Evolutionary conservation across 768 basidiomycete genomes (phyloP), one percentile per base, ranked within the genome.

Genomic region (Rhodotorula kratochvilovae): DNA sequence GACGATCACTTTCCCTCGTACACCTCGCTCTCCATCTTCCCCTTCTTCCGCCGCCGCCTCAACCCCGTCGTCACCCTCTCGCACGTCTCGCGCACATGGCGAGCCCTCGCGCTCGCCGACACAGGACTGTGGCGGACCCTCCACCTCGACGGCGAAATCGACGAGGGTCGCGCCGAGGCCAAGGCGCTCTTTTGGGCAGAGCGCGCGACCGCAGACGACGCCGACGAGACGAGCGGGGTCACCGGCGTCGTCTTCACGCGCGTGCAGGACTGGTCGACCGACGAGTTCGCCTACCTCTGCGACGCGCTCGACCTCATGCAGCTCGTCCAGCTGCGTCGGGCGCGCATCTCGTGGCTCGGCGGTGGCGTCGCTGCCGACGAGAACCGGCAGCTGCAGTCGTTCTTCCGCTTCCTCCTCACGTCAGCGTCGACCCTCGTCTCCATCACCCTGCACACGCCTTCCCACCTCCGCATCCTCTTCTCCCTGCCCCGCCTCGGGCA

Each of bases 401-500:
- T 48, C 53, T 48, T 70, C 59, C 29, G 21, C 19, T 43, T 66
- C 36, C 63, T 70, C 45, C 27, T 46, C 45, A 7, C 42, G 31
- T 59, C 68, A 12, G 31, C 59, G 1, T 2, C 43, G 5, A 55
- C 60, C 11, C 59, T 70, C 58, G 3, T 23, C 10, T 61, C 69
- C 5, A 42, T 70, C 45, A 57, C 53, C 5, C 45, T 70, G 33
- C 36, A 56, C 54, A 66, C 69, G 25, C 36, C 55, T 10, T 19
- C 59, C 0, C 63, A 66, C 36, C 59, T 70, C 5, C 63, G 59
- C 5, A 39, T 70, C 46, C 51, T 53, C 29, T 66, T 70, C 59
- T 42, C 33, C 29, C 59, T 70, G 19, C 59, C 58, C 0, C 58
- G 60, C 7, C 27, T 70, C 45, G 63, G 63, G 2, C 35, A 61